A percentile compares a stretch with the other conserved stretches of the same genome.
Evolutionary conservation across 2,329 filamentous ascomycete species (phyloP).

Genomic region (Botrytis aclada): DNA sequence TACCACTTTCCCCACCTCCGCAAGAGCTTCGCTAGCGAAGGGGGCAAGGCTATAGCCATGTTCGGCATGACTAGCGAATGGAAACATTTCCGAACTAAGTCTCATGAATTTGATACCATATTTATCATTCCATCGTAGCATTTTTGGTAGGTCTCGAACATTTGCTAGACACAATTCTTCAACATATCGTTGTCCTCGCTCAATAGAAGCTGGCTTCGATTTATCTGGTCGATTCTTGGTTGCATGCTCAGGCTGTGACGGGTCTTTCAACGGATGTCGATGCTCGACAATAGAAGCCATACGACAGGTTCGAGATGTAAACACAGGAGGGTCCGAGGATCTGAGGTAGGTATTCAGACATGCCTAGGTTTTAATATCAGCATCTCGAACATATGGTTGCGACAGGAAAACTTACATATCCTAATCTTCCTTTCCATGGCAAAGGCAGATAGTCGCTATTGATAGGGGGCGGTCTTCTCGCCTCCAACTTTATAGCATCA

Average conservation of each 20-base stretch:
- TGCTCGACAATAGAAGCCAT: constrained; percentile 89
- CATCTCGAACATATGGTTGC: background rate
- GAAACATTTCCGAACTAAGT: constrained; percentile 94
- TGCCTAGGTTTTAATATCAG: constrained; percentile 50
- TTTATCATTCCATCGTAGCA: constrained; percentile 87
- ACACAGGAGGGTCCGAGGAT: constrained; percentile 76
- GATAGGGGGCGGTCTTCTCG: constrained; percentile 61
- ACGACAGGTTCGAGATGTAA: constrained; percentile 86
- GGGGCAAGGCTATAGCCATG: constrained; percentile 82
- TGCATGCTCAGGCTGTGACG: constrained; percentile 71
- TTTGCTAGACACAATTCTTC: constrained; percentile 78
- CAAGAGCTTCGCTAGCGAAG: constrained; percentile 76
- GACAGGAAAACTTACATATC: constrained; percentile 62
- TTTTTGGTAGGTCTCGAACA: constrained; percentile 76
- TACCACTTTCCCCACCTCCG: constrained; percentile 72
- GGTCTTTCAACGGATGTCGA: constrained; percentile 74
- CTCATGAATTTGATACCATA: constrained; percentile 92
- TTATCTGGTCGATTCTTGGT: constrained; percentile 86
- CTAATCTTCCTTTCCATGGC: constrained; percentile 85
- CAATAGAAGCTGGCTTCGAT: constrained; percentile 61
- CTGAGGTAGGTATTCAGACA: constrained; percentile 92
- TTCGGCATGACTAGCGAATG: constrained; percentile 84
- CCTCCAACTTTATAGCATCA: constrained; percentile 34
- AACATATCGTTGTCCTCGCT: constrained; percentile 68
- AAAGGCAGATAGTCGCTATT: constrained; percentile 81